A percentile compares a stretch with the other conserved stretches of the same genome.
Evolutionary conservation across 2,329 filamentous ascomycete species (phyloP).

Genomic region (Beauveria bassiana): DNA sequence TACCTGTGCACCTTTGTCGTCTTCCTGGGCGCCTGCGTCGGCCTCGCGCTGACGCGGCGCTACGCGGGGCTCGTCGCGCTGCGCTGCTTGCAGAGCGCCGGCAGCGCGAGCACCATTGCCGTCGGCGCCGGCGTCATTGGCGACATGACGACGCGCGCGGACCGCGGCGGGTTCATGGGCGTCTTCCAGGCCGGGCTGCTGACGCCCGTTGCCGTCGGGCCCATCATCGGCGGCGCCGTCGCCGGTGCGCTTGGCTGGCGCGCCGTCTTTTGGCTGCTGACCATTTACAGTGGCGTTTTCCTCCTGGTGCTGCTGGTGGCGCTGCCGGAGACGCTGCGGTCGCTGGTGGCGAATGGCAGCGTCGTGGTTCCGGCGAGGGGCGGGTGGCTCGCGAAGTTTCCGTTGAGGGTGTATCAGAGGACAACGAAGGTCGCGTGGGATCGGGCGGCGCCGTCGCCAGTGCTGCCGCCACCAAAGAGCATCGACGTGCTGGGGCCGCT

Average conservation of each 20-base stretch:
- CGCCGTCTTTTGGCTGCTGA: slow-evolving; percentile 47
- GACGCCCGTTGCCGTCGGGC: slow-evolving; percentile 33
- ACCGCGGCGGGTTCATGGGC: slow-evolving; percentile 48
- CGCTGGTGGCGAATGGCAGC: slow-evolving; percentile 36
- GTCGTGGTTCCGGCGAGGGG: background rate
- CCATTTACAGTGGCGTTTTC: slow-evolving; percentile 32
- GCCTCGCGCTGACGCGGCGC: slow-evolving; percentile 35
- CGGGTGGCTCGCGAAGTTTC: slow-evolving; percentile 19
- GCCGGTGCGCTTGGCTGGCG: slow-evolving; percentile 44
- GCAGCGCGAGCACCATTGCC: slow-evolving; percentile 48
- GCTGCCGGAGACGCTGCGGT: slow-evolving; percentile 38
- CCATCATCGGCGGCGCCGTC: slow-evolving; percentile 46
- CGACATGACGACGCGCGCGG: slow-evolving; percentile 48
- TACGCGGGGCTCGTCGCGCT: slow-evolving; percentile 41
- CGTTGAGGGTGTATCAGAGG: slow-evolving; percentile 25
- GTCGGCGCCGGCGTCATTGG: slow-evolving; percentile 46
- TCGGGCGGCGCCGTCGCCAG: slow-evolving; percentile 2
- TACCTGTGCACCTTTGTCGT: slow-evolving; percentile 40
- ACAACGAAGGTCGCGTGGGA: slow-evolving; percentile 16
- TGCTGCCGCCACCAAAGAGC: slow-evolving; percentile 17
- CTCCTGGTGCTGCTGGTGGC: slow-evolving; percentile 32
- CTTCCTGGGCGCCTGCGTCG: slow-evolving; percentile 39
- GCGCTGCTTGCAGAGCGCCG: slow-evolving; percentile 43
- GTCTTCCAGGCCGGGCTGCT: slow-evolving; percentile 30
- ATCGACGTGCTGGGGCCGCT: slow-evolving; percentile 39